These are phyloP conservation scores for Fomitopsis serialis DNA, from an alignment of 768 basidiomycete genomes.

Conservation along the genomic window DNA sequence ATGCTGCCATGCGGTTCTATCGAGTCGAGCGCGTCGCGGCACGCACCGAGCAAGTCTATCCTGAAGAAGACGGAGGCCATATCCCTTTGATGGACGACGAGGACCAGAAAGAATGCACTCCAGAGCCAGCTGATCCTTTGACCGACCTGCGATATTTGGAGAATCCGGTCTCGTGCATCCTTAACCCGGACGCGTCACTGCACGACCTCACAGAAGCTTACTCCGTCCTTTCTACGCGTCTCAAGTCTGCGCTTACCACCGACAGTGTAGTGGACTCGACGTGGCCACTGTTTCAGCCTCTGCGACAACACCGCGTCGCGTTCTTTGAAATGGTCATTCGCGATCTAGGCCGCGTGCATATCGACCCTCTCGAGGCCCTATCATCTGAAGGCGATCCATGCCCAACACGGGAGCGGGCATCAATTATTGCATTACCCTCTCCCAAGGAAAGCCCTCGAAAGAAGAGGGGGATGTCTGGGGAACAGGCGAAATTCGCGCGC, in stretches of 20 bases:
- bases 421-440: slow-evolving; percentile 44
- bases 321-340: slow-evolving; percentile 60
- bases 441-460: slow-evolving; percentile 64
- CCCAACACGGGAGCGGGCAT: slow-evolving; percentile 6
- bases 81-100: slow-evolving; percentile 36
- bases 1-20: slow-evolving; percentile 4
- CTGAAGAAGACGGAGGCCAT: slow-evolving; percentile 47
- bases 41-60: slow-evolving; percentile 56
- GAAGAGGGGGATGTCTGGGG: slow-evolving; percentile 71
- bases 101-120: slow-evolving; percentile 56
- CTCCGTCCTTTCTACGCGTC: slow-evolving; percentile 59
- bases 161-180: slow-evolving; percentile 57
- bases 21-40: slow-evolving; percentile 25
- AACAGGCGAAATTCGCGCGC: slow-evolving; percentile 73
- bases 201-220: slow-evolving; percentile 70
- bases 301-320: slow-evolving; percentile 45
- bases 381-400: slow-evolving; percentile 1
- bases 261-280: slow-evolving; percentile 50
- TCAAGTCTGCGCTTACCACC: slow-evolving; percentile 40
- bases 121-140: slow-evolving; percentile 71
- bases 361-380: slow-evolving; percentile 41
- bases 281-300: slow-evolving; percentile 69
- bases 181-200: slow-evolving; percentile 41
- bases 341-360: slow-evolving; percentile 60
- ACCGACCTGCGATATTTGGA: slow-evolving; percentile 58